Percentiles rank a stretch among this genome's conserved stretches.
Conservation (phyloP, 139 green algal genomes). For the Edaphochlamys debaryana region DNA sequence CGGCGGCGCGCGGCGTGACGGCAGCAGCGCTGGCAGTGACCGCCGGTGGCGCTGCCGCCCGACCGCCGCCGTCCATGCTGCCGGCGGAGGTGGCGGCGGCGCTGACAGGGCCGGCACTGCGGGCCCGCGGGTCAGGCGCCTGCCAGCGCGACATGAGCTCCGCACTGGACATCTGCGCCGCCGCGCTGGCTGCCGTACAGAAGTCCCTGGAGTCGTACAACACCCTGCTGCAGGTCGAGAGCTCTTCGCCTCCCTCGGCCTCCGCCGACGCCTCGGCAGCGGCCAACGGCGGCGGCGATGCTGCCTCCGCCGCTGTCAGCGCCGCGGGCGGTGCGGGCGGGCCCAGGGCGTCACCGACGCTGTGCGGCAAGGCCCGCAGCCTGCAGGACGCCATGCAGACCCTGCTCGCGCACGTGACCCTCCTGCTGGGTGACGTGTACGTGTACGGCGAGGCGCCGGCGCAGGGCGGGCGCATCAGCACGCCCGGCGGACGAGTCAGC, state of each 20-base stretch:
- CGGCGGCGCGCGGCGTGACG: not conserved
- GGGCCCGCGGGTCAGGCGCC: not conserved
- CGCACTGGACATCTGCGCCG: constrained; percentile 15
- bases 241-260: too few species aligned
- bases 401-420: constrained; percentile 47
- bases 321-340: not conserved
- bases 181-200: not conserved
- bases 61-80: constrained; percentile 4
- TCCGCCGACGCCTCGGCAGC: too few species aligned
- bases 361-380: constrained; percentile 63
- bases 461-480: too few species aligned
- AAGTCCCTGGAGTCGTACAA: not conserved
- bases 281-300: not conserved
- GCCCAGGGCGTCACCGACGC: not conserved
- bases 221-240: not conserved
- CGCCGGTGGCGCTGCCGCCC: too few species aligned
- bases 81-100: constrained; percentile 12
- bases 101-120: not conserved
- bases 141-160: constrained; percentile 6
- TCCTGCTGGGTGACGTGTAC: constrained; percentile 62
- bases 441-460: constrained; percentile 19
- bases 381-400: constrained; percentile 61
- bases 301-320: not conserved
- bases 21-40: too few species aligned
- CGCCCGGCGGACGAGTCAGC: too few species aligned